These are phyloP conservation scores for Sistotremastrum suecicum DNA, from an alignment of 768 basidiomycete genomes.

Conservation along the genomic window DNA sequence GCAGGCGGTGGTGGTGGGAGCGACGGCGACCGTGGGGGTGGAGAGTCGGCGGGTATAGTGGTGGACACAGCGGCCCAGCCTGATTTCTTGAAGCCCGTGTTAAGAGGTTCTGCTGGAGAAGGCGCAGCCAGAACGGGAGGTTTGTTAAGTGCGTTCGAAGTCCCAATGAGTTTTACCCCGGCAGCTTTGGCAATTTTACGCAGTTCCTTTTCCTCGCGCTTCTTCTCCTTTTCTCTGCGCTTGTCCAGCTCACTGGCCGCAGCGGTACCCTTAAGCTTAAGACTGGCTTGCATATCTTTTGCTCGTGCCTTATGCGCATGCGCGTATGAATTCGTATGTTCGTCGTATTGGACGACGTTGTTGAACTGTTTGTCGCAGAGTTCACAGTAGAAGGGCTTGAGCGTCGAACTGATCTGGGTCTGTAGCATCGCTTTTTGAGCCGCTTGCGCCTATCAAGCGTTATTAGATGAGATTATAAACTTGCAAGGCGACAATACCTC, in stretches of 20 bases:
- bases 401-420: constrained; percentile 50
- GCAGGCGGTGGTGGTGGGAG: constrained; percentile 2
- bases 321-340: constrained; percentile 81
- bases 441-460: constrained; percentile 34
- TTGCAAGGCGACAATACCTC: constrained; percentile 32
- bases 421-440: constrained; percentile 53
- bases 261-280: constrained; percentile 37
- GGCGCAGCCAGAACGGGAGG: constrained; percentile 6
- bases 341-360: constrained; percentile 77
- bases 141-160: constrained; percentile 8
- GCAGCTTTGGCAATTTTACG: constrained; percentile 72
- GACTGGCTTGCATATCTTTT: constrained; percentile 68
- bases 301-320: constrained; percentile 77
- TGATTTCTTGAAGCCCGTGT: constrained; percentile 26
- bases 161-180: constrained; percentile 51
- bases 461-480: constrained; percentile 5
- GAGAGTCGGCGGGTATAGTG: constrained; percentile 4
- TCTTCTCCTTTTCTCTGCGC: constrained; percentile 75
- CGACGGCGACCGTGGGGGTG: constrained; percentile 1
- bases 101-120: constrained; percentile 9
- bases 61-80: constrained; percentile 31
- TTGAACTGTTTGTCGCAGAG: constrained; percentile 83
- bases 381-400: constrained; percentile 66
- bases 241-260: constrained; percentile 50
- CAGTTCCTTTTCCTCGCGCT: constrained; percentile 74